These are phyloP conservation scores for Aurantiochytrium sp. DNA, from an alignment of 108 stramenopile species.

Conservation along the genomic window DNA sequence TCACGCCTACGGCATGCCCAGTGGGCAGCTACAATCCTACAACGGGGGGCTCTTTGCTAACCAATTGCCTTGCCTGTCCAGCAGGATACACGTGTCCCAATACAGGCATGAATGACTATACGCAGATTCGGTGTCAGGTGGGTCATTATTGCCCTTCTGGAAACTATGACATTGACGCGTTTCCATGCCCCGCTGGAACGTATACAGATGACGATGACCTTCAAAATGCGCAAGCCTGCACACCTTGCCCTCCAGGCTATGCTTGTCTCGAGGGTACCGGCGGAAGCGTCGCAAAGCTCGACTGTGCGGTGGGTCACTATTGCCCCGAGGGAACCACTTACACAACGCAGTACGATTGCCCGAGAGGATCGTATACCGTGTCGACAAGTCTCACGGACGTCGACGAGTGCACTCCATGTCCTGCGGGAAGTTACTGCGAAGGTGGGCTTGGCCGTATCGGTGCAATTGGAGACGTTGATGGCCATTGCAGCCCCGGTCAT, in stretches of 20 bases:
- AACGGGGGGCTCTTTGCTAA: background rate
- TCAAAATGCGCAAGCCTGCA: background rate
- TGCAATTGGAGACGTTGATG: background rate
- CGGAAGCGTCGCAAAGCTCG: conserved; percentile 18
- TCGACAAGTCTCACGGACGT: conserved; percentile 16
- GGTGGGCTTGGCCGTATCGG: conserved; percentile 1
- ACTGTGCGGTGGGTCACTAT: conserved; percentile 42
- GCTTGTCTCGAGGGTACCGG: background rate
- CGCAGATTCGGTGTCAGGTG: background rate
- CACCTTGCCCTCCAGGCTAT: conserved; percentile 27
- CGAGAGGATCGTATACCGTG: conserved; percentile 32
- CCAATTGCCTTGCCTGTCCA: background rate
- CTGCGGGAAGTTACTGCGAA: conserved; percentile 23
- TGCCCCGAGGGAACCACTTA: conserved; percentile 19
- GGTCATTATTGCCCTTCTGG: conserved; percentile 44
- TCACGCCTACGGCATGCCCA: conserved; percentile 14
- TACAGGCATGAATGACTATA: background rate
- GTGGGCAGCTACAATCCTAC: background rate
- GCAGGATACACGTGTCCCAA: background rate
- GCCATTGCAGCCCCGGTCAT: conserved; percentile 28
- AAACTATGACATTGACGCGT: background rate
- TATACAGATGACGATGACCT: background rate
- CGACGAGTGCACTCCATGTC: conserved; percentile 25
- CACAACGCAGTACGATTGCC: conserved; percentile 10
- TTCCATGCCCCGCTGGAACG: conserved; percentile 42